These are phyloP conservation scores for Middelhovenomyces tepae DNA, from an alignment of 805 yeast species.

Conservation along the genomic window DNA sequence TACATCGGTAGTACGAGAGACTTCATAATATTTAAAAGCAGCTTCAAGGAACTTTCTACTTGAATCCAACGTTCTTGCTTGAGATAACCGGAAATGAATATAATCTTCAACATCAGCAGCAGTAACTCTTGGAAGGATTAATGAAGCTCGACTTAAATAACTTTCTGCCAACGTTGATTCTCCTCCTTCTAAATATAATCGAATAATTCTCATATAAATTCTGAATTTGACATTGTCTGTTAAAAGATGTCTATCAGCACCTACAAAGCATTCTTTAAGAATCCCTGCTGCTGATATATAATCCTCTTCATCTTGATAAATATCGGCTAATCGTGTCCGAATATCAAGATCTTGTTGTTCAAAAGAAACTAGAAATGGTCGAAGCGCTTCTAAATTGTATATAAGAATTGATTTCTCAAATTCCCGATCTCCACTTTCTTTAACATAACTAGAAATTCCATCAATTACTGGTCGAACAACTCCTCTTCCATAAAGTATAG, in stretches of 20 bases:
- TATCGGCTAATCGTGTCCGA: conserved; percentile 20
- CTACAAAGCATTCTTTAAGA: conserved; percentile 19
- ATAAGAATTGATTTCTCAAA: no score
- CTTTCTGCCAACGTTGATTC: conserved; percentile 22
- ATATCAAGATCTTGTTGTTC: conserved; percentile 20
- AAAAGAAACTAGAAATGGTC: conserved; percentile 16
- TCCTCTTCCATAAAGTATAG: no score
- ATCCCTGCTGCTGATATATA: conserved; percentile 18
- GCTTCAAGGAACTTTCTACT: conserved; percentile 25
- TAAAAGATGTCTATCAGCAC: conserved; percentile 13
- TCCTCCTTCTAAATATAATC: conserved; percentile 21
- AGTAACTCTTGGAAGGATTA: conserved; percentile 15
- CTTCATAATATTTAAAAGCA: conserved; percentile 21
- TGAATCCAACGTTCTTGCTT: conserved; percentile 25
- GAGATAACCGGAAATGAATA: conserved; percentile 23
- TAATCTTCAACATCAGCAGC: conserved; percentile 9
- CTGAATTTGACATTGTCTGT: conserved; percentile 19
- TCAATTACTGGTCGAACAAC: no score
- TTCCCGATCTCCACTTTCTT: no score
- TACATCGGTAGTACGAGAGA: conserved; percentile 18
- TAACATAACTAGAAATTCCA: no score
- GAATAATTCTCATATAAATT: conserved; percentile 19
- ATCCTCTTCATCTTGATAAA: conserved; percentile 15
- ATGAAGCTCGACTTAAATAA: conserved; percentile 20
- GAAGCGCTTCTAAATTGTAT: no score